These are phyloP conservation scores for Kregervanrija pseudodelftensis DNA, from an alignment of 805 yeast genomes.

Conservation along the genomic window DNA sequence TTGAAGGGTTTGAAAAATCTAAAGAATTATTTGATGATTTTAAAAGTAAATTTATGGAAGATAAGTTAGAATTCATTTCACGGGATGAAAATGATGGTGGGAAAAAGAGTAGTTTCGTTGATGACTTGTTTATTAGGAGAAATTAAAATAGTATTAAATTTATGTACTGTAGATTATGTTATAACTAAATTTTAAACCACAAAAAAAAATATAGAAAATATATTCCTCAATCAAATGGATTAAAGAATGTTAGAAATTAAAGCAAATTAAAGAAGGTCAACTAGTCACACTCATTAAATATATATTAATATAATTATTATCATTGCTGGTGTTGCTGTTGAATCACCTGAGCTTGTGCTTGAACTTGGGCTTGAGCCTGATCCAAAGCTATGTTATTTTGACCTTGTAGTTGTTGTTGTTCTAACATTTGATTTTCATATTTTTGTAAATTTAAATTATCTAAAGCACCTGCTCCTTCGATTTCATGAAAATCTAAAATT, in stretches of 20 bases:
- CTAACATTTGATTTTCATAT: constrained; percentile 17
- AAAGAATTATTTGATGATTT: constrained; percentile 23
- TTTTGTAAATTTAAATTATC: constrained; percentile 11
- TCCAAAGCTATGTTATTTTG: constrained; percentile 8
- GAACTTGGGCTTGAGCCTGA: constrained; percentile 5
- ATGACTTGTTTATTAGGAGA: constrained; percentile 3
- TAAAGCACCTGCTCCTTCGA: constrained; percentile 39
- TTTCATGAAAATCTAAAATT: constrained; percentile 91
- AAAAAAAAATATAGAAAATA: neutral
- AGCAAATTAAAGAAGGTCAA: too few relatives aligned
- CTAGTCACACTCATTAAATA: too few relatives aligned
- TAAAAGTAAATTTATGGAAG: constrained; percentile 27
- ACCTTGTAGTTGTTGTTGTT: constrained; percentile 19
- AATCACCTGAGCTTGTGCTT: constrained; percentile 3
- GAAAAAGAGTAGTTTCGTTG: constrained; percentile 4
- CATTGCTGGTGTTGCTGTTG: constrained; percentile 2
- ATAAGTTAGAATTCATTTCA: constrained; percentile 17
- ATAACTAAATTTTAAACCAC: neutral
- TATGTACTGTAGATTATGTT: too few relatives aligned
- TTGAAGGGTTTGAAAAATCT: constrained; percentile 19
- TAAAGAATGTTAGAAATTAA: too few relatives aligned
- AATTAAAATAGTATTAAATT: too few relatives aligned
- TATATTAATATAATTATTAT: neutral
- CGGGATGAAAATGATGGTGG: constrained; percentile 11
- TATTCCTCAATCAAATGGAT: neutral